A percentile compares a stretch with the other conserved stretches of the same genome.
These are phyloP conservation scores for Lolium multiflorum DNA, from an alignment of 176 grass and related monocot genomes.

Conservation along the genomic window DNA sequence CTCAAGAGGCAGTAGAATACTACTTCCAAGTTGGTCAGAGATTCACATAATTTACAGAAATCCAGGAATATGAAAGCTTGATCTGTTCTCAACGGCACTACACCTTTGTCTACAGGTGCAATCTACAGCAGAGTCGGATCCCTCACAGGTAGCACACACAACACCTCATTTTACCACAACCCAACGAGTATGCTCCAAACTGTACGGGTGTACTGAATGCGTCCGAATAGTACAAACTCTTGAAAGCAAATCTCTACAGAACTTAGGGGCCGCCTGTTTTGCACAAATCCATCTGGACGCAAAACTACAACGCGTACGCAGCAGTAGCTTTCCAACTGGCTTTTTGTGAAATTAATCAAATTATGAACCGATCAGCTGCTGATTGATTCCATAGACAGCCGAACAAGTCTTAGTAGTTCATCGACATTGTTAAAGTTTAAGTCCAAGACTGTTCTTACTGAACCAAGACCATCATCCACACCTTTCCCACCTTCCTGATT, in stretches of 20 bases:
- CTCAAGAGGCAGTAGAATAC: background rate
- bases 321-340: background rate
- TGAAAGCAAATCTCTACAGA: background rate
- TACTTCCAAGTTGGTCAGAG: conserved; percentile 18
- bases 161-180: background rate
- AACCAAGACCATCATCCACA: conserved; percentile 54
- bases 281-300: conserved; percentile 27
- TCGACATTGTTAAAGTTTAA: conserved; percentile 79
- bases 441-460: conserved; percentile 75
- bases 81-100: conserved; percentile 1
- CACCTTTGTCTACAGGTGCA: too few species aligned
- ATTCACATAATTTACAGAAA: conserved; percentile 22
- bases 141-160: too few species aligned
- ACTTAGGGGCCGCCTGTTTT: conserved; percentile 2
- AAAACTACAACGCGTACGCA: background rate
- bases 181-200: conserved; percentile 7
- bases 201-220: background rate
- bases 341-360: conserved; percentile 16
- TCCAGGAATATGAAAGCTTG: background rate
- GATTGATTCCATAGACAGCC: conserved; percentile 76
- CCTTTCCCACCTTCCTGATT: conserved; percentile 39
- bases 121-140: too few species aligned
- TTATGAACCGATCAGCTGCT: conserved; percentile 38
- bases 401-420: conserved; percentile 69
- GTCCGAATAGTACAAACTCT: conserved; percentile 22